These are phyloP conservation scores for Huiozyma naganishii DNA, from an alignment of 805 yeast species.

Conservation along the genomic window DNA sequence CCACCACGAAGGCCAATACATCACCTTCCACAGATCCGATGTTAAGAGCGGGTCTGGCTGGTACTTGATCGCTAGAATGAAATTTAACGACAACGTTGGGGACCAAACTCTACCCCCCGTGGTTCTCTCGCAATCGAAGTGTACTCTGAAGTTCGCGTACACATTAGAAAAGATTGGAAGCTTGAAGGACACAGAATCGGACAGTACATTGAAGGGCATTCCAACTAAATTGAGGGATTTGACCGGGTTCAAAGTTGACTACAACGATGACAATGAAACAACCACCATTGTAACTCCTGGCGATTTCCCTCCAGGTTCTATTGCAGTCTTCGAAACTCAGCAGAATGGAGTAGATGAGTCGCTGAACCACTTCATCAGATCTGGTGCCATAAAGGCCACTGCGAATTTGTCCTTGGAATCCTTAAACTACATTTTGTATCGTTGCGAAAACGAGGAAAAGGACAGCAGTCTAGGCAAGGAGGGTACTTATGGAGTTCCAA, in stretches of 20 bases:
- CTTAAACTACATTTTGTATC: slow-evolving; percentile 63
- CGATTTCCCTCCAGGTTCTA: slow-evolving; percentile 79
- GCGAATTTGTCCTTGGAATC: slow-evolving; percentile 49
- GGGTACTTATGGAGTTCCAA: slow-evolving; percentile 70
- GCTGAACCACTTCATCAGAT: slow-evolving; percentile 55
- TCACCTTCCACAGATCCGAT: slow-evolving; percentile 80
- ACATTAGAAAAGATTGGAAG: slow-evolving; percentile 45
- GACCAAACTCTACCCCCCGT: slow-evolving; percentile 50
- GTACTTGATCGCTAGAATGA: slow-evolving; percentile 79
- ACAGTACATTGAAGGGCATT: slow-evolving; percentile 43
- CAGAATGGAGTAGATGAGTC: slow-evolving; percentile 54
- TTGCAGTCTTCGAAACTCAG: slow-evolving; percentile 68
- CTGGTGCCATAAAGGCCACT: slow-evolving; percentile 72
- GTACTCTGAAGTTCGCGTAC: slow-evolving; percentile 47
- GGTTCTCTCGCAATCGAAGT: slow-evolving; percentile 48
- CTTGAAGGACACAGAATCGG: slow-evolving; percentile 25
- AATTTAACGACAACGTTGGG: slow-evolving; percentile 41
- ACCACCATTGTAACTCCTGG: slow-evolving; percentile 50
- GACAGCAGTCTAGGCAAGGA: slow-evolving; percentile 62
- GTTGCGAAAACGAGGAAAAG: slow-evolving; percentile 79
- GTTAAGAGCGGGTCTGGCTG: slow-evolving; percentile 81
- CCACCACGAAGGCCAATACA: slow-evolving; percentile 87
- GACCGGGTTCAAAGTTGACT: slow-evolving; percentile 37
- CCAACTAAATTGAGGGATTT: slow-evolving; percentile 53
- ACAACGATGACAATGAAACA: slow-evolving; percentile 31